phyloP scores from a whole-genome alignment of 23 red algal species.

The Gracilaria vermiculophylla region DNA sequence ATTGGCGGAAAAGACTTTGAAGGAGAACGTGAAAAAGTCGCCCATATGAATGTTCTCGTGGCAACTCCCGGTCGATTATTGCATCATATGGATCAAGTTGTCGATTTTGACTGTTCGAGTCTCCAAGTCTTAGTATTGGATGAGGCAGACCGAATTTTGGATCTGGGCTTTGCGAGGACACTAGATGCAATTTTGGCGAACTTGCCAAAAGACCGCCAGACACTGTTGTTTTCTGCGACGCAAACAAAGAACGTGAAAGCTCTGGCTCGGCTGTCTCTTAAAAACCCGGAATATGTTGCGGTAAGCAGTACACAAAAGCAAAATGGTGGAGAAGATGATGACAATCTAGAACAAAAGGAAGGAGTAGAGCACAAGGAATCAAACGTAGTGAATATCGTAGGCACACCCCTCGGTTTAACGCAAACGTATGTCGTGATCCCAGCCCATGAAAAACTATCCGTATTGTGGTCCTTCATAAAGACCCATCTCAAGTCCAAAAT shows the following conservation, averaged over 20 bases:
- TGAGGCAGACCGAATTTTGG: slow-evolving; percentile 98
- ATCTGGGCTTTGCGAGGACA: slow-evolving; percentile 94
- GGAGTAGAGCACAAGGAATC: not conserved
- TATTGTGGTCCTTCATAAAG: slow-evolving; percentile 95
- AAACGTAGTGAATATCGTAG: slow-evolving; percentile 44
- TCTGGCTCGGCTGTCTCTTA: slow-evolving; percentile 83
- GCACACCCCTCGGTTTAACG: slow-evolving; percentile 58
- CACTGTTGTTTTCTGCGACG: slow-evolving; percentile 95
- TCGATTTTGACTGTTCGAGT: slow-evolving; percentile 64
- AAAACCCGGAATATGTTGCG: slow-evolving; percentile 83
- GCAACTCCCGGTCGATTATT: slow-evolving; percentile 94
- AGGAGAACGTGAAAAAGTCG: slow-evolving; percentile 82
- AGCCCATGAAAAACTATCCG: slow-evolving; percentile 75
- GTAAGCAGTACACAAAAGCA: slow-evolving; percentile 12
- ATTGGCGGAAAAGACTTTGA: slow-evolving; percentile 92
- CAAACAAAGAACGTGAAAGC: slow-evolving; percentile 88
- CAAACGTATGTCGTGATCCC: slow-evolving; percentile 83
- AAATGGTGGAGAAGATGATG: not conserved
- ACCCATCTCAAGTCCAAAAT: slow-evolving; percentile 91
- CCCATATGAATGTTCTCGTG: slow-evolving; percentile 90
- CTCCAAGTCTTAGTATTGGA: slow-evolving; percentile 89
- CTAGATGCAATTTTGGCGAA: slow-evolving; percentile 93
- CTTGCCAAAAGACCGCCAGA: slow-evolving; percentile 81
- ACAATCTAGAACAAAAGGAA: not conserved
- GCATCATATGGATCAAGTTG: slow-evolving; percentile 94